Conservation (phyloP, 2,329 filamentous ascomycete species). For the Scopulariopsis brevicaulis region DNA sequence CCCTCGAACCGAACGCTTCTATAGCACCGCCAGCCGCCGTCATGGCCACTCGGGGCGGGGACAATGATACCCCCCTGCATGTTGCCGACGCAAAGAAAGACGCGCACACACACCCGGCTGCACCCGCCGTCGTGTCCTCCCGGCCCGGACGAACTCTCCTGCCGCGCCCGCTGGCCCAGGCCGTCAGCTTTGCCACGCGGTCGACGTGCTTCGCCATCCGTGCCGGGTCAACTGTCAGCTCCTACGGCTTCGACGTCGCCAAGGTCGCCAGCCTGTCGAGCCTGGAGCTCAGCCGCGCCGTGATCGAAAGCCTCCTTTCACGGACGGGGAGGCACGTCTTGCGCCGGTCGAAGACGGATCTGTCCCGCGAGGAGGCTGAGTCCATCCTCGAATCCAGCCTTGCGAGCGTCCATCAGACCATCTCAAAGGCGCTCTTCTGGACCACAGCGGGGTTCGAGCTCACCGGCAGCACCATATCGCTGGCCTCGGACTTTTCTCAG, state of each 20-base stretch:
- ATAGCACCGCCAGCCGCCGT: neutral
- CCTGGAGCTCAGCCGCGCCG: conserved; percentile 41
- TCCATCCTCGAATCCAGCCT: conserved; percentile 44
- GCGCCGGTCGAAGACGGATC: conserved; percentile 29
- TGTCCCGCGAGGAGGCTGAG: conserved; percentile 41
- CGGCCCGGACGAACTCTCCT: conserved; percentile 35
- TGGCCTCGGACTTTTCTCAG: conserved; percentile 44
- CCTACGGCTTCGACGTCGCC: conserved; percentile 39
- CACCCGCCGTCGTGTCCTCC: neutral
- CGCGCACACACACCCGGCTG: neutral
- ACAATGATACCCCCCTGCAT: neutral
- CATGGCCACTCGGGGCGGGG: neutral
- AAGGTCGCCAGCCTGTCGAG: conserved; percentile 45
- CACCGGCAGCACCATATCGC: conserved; percentile 41
- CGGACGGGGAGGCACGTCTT: conserved; percentile 38
- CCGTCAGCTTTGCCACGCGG: conserved; percentile 48
- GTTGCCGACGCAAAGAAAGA: neutral
- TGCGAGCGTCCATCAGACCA: conserved; percentile 42
- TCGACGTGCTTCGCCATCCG: conserved; percentile 47
- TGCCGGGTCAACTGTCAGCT: conserved; percentile 37
- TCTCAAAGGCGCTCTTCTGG: conserved; percentile 49
- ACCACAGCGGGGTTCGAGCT: conserved; percentile 49
- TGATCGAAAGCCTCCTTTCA: conserved; percentile 42
- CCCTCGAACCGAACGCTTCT: neutral
- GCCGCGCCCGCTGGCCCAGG: conserved; percentile 43